A percentile compares a stretch with the other conserved stretches of the same genome.
Conservation (phyloP, 2,329 filamentous ascomycete species). For the Ceratocystis albifundus region DNA sequence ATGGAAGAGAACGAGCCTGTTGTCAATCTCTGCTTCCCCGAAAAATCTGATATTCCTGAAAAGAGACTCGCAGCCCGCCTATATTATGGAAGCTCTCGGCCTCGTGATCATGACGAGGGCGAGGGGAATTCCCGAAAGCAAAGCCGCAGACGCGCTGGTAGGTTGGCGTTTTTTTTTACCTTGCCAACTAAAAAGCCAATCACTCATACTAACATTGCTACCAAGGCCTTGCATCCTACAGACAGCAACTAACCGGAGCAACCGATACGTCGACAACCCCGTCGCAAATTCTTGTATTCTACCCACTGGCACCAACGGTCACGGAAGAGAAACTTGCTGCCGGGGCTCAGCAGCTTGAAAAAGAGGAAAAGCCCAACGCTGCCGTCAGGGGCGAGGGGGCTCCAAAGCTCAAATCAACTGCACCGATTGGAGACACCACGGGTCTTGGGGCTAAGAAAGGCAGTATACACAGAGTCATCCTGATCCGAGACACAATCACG, state of each 20-base stretch:
- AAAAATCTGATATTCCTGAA: conserved; percentile 33
- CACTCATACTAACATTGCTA: not conserved
- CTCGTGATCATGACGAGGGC: conserved; percentile 21
- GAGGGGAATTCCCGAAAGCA: not conserved
- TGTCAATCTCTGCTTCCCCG: conserved; percentile 31
- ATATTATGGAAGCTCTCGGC: conserved; percentile 34
- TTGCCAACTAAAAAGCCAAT: not conserved
- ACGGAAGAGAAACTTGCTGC: conserved; percentile 61
- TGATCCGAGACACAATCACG: conserved; percentile 60
- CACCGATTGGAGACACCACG: conserved; percentile 42
- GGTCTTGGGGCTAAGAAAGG: conserved; percentile 60
- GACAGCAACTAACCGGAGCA: conserved; percentile 34
- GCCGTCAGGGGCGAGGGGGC: conserved; percentile 31
- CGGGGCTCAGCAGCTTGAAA: conserved; percentile 61
- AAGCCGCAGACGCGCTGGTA: not conserved
- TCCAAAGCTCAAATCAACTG: conserved; percentile 48
- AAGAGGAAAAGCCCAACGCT: conserved; percentile 36
- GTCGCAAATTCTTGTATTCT: conserved; percentile 66
- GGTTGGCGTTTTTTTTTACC: not conserved
- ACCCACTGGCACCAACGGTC: conserved; percentile 57
- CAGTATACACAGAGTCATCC: conserved; percentile 63
- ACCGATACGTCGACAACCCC: conserved; percentile 44
- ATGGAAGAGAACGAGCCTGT: conserved; percentile 36
- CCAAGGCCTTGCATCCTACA: not conserved
- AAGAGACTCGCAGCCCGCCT: conserved; percentile 32